Evolutionary conservation across 257 asterid species (phyloP).

Genomic region (Sherardia arvensis): DNA sequence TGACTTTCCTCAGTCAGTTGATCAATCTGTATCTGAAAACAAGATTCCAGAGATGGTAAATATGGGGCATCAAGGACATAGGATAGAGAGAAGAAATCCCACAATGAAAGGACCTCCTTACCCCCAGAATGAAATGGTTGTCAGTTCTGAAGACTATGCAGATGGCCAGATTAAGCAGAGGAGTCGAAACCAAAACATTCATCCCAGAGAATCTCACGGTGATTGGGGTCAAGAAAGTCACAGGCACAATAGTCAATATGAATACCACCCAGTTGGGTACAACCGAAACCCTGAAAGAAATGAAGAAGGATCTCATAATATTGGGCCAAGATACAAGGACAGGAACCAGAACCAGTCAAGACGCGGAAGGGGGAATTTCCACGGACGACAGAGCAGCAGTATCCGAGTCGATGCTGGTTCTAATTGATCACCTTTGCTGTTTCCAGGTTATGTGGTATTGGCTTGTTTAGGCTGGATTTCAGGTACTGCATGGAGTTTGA

Average conservation of each 20-base stretch:
- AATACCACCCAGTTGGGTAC: conserved; percentile 82
- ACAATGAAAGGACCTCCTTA: conserved; percentile 36
- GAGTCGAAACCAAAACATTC: conserved; percentile 40
- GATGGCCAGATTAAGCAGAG: conserved; percentile 38
- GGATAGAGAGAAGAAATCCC: conserved; percentile 39
- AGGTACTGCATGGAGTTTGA: conserved; percentile 20
- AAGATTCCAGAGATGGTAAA: conserved; percentile 19
- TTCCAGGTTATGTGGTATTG: conserved; percentile 20
- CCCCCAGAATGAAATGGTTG: conserved; percentile 44
- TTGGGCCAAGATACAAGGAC: conserved; percentile 46
- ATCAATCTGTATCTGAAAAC: conserved; percentile 23
- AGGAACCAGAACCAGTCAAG: conserved; percentile 47
- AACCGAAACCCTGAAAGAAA: conserved; percentile 31
- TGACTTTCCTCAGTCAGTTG: conserved; percentile 17
- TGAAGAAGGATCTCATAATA: conserved; percentile 40
- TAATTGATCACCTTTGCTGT: conserved; percentile 27
- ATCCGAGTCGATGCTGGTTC: conserved; percentile 29
- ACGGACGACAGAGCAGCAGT: conserved; percentile 42
- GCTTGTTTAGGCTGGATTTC: conserved; percentile 28
- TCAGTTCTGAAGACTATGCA: conserved; percentile 28
- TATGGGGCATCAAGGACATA: conserved; percentile 30
- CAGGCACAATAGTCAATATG: conserved; percentile 48
- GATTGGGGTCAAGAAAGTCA: conserved; percentile 60
- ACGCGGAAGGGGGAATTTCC: conserved; percentile 50
- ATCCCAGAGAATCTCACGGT: conserved; percentile 45